phyloP scores from a whole-genome alignment of 2,329 filamentous ascomycete species.

The Nigrograna mackinnonii region DNA sequence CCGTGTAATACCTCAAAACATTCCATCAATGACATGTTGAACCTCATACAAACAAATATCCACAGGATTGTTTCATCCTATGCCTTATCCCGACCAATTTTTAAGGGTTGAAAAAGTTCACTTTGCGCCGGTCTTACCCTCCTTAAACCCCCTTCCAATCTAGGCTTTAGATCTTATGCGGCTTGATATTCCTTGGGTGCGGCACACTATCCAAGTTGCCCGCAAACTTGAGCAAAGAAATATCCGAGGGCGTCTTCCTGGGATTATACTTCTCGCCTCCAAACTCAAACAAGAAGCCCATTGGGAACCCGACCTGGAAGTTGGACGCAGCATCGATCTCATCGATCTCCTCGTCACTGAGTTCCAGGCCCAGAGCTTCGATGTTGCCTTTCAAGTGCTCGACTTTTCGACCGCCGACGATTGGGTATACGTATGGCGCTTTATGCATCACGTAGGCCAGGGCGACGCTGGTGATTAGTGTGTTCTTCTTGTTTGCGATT shows the following conservation, averaged over 20 bases:
- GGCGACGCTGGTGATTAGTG: constrained; percentile 62
- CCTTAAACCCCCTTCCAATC: too few species aligned
- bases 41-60: too few species aligned
- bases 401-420: constrained; percentile 73
- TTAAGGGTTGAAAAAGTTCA: too few species aligned
- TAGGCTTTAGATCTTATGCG: constrained; percentile 28
- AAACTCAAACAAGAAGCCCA: constrained; percentile 45
- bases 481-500: constrained; percentile 59
- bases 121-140: too few species aligned
- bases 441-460: constrained; percentile 76
- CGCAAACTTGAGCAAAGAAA: constrained; percentile 28
- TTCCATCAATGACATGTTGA: too few species aligned
- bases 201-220: constrained; percentile 31
- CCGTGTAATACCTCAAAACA: too few species aligned
- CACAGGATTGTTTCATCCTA: too few species aligned
- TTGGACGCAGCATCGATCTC: constrained; percentile 56
- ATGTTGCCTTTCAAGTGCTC: constrained; percentile 71
- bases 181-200: constrained; percentile 25
- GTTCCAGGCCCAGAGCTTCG: constrained; percentile 53
- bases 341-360: constrained; percentile 57
- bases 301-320: constrained; percentile 63
- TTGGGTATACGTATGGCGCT: constrained; percentile 72
- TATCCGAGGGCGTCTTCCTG: constrained; percentile 29
- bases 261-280: constrained; percentile 27
- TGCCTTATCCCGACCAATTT: too few species aligned